phyloP scores from a whole-genome alignment of 352 stramenopile genomes.

The Phytophthora vignae region DNA sequence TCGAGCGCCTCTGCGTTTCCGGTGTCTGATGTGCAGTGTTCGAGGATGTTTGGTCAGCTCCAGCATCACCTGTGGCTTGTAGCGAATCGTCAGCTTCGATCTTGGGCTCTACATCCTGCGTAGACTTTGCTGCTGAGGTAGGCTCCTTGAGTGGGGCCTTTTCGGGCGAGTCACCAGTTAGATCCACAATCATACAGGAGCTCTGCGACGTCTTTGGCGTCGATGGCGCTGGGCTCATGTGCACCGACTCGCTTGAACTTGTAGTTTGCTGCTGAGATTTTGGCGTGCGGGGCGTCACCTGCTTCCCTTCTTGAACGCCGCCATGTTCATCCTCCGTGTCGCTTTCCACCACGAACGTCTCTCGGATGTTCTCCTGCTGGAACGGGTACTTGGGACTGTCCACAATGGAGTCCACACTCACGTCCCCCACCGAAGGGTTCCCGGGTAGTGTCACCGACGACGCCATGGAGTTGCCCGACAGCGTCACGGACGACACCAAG shows the following conservation, averaged over 20 bases:
- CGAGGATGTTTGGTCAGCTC: neutral
- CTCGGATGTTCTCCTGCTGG: constrained; percentile 56
- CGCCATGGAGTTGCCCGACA: constrained; percentile 10
- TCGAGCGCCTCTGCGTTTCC: constrained; percentile 16
- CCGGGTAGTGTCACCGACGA: constrained; percentile 12
- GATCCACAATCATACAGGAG: constrained; percentile 22
- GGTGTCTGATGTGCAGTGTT: neutral
- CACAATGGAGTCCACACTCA: constrained; percentile 14
- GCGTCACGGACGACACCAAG: neutral
- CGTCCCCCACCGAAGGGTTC: constrained; percentile 21
- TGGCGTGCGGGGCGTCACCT: constrained; percentile 5
- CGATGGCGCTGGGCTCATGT: constrained; percentile 8
- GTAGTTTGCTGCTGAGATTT: neutral
- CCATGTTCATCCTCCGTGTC: constrained; percentile 40
- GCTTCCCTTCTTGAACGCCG: constrained; percentile 1
- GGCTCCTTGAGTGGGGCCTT: neutral
- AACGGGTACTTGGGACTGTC: constrained; percentile 54
- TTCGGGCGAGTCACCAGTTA: constrained; percentile 23
- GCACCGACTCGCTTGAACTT: neutral
- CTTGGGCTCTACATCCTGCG: constrained; percentile 4
- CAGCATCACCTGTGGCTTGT: neutral
- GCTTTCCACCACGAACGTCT: constrained; percentile 64
- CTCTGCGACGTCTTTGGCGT: constrained; percentile 13
- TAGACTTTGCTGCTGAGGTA: neutral
- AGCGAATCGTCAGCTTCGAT: neutral